Conservation (phyloP, 2,329 filamentous ascomycete genomes). For the Chaetomium sp. region DNA sequence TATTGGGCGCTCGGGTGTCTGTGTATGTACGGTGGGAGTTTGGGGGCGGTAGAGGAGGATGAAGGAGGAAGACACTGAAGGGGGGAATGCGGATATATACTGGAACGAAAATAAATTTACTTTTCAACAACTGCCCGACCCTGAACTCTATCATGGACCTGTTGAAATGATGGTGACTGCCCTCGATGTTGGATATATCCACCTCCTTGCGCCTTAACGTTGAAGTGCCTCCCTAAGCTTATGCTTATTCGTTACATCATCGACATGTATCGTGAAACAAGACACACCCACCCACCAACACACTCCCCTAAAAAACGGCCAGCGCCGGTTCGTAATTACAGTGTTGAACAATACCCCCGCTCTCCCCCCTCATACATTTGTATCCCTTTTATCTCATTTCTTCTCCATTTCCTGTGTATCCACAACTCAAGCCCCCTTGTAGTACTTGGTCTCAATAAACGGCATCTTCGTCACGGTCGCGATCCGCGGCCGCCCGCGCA, state of each 20-base stretch:
- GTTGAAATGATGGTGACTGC: constrained; percentile 2
- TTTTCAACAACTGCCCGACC: constrained; percentile 13
- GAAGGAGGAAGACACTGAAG: background rate
- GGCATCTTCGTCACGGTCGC: constrained; percentile 83
- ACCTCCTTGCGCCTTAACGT: constrained; percentile 1
- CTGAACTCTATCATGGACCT: background rate
- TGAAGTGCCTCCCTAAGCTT: constrained; percentile 9
- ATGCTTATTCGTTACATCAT: too few species aligned
- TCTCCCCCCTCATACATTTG: background rate
- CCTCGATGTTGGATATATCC: background rate
- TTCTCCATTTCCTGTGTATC: constrained; percentile 12
- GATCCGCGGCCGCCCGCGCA: constrained; percentile 69
- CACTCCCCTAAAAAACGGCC: background rate
- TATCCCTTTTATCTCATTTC: background rate
- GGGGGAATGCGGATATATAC: background rate
- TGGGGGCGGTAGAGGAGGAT: background rate
- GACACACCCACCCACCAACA: background rate
- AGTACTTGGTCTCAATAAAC: constrained; percentile 76
- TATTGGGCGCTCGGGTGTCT: background rate
- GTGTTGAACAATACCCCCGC: constrained; percentile 16
- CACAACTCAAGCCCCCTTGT: constrained; percentile 34
- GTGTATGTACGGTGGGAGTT: background rate
- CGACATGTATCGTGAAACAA: too few species aligned
- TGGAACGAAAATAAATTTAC: constrained; percentile 7
- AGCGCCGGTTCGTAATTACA: constrained; percentile 7